A percentile compares a stretch with the other conserved stretches of the same genome.
Evolutionary conservation across 1,139 yeast species (phyloP).

Genomic region (Pichia sp.): DNA sequence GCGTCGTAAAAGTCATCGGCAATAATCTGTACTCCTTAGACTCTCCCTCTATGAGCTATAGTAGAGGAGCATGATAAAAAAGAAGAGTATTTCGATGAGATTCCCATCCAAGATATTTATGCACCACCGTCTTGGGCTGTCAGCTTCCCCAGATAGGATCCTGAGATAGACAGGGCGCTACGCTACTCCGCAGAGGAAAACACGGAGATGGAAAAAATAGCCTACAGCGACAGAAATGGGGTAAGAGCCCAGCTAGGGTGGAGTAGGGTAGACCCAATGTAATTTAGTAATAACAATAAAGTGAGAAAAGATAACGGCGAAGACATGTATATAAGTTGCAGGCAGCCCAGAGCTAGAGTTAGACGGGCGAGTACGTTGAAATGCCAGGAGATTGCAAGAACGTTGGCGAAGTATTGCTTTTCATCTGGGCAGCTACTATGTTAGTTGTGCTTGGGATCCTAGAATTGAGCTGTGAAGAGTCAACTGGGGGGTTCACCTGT

Average conservation of each 20-base stretch:
- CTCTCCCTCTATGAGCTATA: too few relatives aligned
- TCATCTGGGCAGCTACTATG: neutral
- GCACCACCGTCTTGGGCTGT: neutral
- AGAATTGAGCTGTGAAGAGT: neutral
- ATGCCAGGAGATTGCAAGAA: neutral
- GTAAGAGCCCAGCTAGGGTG: neutral
- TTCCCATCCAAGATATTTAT: neutral
- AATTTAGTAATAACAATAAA: neutral
- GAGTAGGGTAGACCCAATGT: neutral
- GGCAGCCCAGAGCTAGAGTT: neutral
- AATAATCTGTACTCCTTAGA: too few relatives aligned
- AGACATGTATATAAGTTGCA: neutral
- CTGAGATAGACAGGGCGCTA: neutral
- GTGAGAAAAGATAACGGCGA: slow-evolving; percentile 5
- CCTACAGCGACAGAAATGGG: neutral
- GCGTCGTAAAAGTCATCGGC: slow-evolving; percentile 4
- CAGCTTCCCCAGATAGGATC: neutral
- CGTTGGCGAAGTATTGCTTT: neutral
- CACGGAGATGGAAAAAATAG: neutral
- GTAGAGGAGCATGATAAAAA: too few relatives aligned
- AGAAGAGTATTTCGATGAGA: neutral
- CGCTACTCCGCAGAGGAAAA: neutral
- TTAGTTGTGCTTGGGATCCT: neutral
- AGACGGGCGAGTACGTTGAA: slow-evolving; percentile 2
- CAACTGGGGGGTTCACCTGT: neutral